Evolutionary conservation across 2,329 filamentous ascomycete species (phyloP).

Genomic region (Lizonia empirigonia): DNA sequence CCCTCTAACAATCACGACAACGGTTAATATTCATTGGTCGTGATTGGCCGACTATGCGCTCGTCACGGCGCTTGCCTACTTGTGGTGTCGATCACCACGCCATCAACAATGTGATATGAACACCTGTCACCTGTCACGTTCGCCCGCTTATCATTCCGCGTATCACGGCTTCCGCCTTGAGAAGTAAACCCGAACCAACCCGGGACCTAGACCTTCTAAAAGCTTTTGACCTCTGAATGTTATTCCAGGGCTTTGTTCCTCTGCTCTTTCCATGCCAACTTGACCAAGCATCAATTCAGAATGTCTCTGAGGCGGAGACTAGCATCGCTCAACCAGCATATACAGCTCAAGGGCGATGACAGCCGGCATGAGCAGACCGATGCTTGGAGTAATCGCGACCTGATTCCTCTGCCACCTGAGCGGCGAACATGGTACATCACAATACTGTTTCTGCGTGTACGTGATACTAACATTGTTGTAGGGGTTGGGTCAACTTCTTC

Average conservation of each 20-base stretch:
- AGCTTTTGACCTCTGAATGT: background rate
- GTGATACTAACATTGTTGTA: background rate
- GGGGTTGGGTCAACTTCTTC: conserved; percentile 50
- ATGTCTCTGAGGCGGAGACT: conserved; percentile 18
- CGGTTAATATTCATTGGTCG: background rate
- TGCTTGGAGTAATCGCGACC: conserved; percentile 48
- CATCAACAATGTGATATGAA: background rate
- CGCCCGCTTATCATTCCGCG: conserved; percentile 1
- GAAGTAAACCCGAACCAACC: background rate
- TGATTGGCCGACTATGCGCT: background rate
- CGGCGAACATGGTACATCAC: conserved; percentile 45
- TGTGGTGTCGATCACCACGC: conserved; percentile 2
- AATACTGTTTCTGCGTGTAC: background rate
- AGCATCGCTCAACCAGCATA: conserved; percentile 37
- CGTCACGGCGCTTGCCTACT: background rate
- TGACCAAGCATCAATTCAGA: background rate
- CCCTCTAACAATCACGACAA: no score
- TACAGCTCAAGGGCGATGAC: conserved; percentile 49
- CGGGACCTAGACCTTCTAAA: background rate
- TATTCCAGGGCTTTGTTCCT: background rate
- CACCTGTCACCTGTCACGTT: conserved; percentile 3
- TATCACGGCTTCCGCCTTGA: conserved; percentile 10
- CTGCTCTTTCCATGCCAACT: background rate
- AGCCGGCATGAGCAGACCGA: conserved; percentile 54
- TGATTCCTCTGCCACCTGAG: conserved; percentile 48